These are phyloP conservation scores for Talaromyces sp. DNA, from an alignment of 2,329 filamentous ascomycete species.

Conservation along the genomic window DNA sequence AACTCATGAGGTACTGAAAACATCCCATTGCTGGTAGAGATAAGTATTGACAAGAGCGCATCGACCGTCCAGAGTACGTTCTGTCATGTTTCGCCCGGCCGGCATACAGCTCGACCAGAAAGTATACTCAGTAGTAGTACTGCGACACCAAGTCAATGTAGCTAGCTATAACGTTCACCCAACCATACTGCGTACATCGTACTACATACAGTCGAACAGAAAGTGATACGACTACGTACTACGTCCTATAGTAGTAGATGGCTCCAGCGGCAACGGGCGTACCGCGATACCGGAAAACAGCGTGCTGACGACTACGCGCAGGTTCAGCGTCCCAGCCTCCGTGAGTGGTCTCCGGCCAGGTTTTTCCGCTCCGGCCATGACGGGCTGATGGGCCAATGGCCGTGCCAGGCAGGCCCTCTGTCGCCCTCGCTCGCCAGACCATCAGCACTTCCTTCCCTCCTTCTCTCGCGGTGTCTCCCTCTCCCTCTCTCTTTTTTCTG, in stretches of 20 bases:
- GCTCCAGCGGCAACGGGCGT: neutral
- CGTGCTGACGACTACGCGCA: conserved; percentile 18
- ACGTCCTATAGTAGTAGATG: too few relatives aligned
- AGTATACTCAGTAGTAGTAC: too few relatives aligned
- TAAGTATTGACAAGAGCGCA: too few relatives aligned
- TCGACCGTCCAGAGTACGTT: too few relatives aligned
- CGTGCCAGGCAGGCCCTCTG: conserved; percentile 9
- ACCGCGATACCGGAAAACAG: neutral
- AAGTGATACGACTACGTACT: too few relatives aligned
- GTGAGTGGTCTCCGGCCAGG: conserved; percentile 9
- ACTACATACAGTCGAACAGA: too few relatives aligned
- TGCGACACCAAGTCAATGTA: neutral
- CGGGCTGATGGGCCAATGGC: conserved; percentile 14
- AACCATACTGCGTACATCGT: too few relatives aligned
- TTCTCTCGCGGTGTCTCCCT: too few relatives aligned
- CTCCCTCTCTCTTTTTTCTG: neutral
- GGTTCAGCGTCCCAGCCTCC: conserved; percentile 7
- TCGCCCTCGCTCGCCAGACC: neutral
- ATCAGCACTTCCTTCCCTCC: conserved; percentile 12
- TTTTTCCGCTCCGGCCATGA: conserved; percentile 17
- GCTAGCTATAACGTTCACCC: too few relatives aligned
- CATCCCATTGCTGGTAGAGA: too few relatives aligned
- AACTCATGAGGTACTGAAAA: too few relatives aligned
- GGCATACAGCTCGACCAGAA: neutral
- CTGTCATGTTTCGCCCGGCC: too few relatives aligned